phyloP scores from a whole-genome alignment of 2,329 filamentous ascomycete species.

The Pestalotiopsis sp. region DNA sequence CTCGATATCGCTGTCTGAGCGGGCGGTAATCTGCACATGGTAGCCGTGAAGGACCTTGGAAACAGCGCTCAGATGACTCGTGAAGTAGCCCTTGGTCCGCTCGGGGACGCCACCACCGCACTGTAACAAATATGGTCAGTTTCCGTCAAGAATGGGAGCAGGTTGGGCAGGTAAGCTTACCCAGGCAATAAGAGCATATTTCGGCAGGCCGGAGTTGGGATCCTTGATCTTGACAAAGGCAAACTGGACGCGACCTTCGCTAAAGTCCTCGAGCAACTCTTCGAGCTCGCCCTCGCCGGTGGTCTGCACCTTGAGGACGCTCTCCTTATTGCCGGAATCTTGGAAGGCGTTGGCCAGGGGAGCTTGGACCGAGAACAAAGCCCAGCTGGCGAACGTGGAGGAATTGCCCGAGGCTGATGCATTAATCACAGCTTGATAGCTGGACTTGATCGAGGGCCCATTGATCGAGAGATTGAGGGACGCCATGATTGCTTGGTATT shows the following conservation, averaged over 20 bases:
- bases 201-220: conserved; percentile 84
- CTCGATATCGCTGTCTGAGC: conserved; percentile 85
- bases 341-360: conserved; percentile 93
- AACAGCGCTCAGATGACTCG: conserved; percentile 86
- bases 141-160: not conserved
- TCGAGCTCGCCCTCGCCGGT: conserved; percentile 91
- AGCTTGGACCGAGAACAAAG: conserved; percentile 88
- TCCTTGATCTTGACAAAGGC: conserved; percentile 97
- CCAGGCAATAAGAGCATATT: conserved; percentile 93
- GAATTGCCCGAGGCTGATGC: conserved; percentile 60
- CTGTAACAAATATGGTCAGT: conserved; percentile 32
- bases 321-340: conserved; percentile 83
- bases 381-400: conserved; percentile 88
- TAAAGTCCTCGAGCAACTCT: conserved; percentile 94
- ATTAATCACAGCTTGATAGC: conserved; percentile 65
- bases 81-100: conserved; percentile 97
- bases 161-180: conserved; percentile 33
- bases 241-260: conserved; percentile 94
- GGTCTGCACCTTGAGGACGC: conserved; percentile 89
- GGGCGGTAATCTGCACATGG: conserved; percentile 95
- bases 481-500: conserved; percentile 58
- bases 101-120: conserved; percentile 98
- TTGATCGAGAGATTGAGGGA: conserved; percentile 80
- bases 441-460: conserved; percentile 82
- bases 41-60: conserved; percentile 94